phyloP scores from a whole-genome alignment of 2,329 filamentous ascomycete genomes.

The Aspergillus tanneri region DNA sequence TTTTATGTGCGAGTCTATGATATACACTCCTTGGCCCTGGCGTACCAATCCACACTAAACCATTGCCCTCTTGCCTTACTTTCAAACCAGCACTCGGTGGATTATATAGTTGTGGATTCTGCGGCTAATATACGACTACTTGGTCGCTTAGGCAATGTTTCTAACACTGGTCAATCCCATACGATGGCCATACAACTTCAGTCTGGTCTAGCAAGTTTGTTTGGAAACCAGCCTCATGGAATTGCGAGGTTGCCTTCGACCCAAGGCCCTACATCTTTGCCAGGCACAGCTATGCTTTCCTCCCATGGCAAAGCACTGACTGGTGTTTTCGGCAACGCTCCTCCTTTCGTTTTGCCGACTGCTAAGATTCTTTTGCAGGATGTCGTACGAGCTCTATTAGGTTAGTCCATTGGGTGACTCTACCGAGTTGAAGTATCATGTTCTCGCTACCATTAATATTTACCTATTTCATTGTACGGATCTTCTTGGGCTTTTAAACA shows the following conservation, averaged over 20 bases:
- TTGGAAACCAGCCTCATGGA: constrained; percentile 21
- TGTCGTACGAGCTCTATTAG: constrained; percentile 32
- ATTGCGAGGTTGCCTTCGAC: background rate
- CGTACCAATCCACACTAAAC: constrained; percentile 57
- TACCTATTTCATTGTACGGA: no score
- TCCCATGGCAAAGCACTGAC: constrained; percentile 31
- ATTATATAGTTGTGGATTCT: constrained; percentile 75
- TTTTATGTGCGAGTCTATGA: constrained; percentile 65
- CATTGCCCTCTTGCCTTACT: constrained; percentile 66
- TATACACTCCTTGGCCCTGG: constrained; percentile 57
- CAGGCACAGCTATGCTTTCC: constrained; percentile 9
- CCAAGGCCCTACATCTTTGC: background rate
- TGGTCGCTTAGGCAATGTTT: constrained; percentile 26
- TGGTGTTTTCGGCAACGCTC: constrained; percentile 38
- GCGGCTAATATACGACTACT: constrained; percentile 65
- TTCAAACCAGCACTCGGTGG: constrained; percentile 62
- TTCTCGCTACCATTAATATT: no score
- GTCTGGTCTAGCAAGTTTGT: constrained; percentile 37
- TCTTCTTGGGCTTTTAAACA: no score
- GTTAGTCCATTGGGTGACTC: no score
- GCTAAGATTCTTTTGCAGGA: constrained; percentile 40
- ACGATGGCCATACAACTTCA: constrained; percentile 27
- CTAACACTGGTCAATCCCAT: constrained; percentile 24
- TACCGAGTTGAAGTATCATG: no score
- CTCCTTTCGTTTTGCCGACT: constrained; percentile 40